These are phyloP conservation scores for Stereocaulon alpinum DNA, from an alignment of 495 filamentous ascomycete species.

Conservation along the genomic window DNA sequence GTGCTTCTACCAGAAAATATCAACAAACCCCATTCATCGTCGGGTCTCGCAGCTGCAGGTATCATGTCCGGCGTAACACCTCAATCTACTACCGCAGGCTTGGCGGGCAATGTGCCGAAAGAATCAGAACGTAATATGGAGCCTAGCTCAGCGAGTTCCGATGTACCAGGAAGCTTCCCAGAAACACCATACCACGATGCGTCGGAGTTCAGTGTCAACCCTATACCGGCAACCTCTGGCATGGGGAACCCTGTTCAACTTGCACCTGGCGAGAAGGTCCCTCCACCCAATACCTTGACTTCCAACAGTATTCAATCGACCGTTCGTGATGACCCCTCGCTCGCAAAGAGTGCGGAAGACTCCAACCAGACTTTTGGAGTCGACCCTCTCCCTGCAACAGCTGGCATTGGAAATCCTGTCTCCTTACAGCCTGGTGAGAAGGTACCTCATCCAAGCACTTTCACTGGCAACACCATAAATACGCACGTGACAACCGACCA, in stretches of 20 bases:
- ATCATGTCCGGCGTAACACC: constrained; percentile 62
- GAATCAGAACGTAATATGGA: constrained; percentile 30
- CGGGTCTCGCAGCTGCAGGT: constrained; percentile 26
- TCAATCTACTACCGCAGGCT: constrained; percentile 59
- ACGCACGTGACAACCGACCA: constrained; percentile 64
- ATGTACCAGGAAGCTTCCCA: constrained; percentile 69
- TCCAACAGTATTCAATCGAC: constrained; percentile 40
- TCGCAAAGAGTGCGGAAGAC: constrained; percentile 15
- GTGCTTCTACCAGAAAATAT: constrained; percentile 68
- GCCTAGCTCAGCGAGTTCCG: constrained; percentile 24
- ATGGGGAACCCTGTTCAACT: constrained; percentile 72
- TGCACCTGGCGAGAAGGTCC: constrained; percentile 70
- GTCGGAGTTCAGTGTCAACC: constrained; percentile 53
- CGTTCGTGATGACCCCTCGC: constrained; percentile 21
- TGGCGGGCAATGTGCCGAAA: constrained; percentile 59
- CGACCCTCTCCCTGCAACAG: constrained; percentile 49
- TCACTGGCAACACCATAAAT: constrained; percentile 44
- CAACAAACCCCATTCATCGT: constrained; percentile 30
- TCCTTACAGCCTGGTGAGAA: constrained; percentile 56
- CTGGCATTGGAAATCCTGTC: constrained; percentile 56
- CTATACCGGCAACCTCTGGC: constrained; percentile 65
- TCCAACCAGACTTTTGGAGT: constrained; percentile 22
- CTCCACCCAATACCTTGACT: constrained; percentile 43
- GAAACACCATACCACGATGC: constrained; percentile 57
- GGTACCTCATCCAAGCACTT: constrained; percentile 42